phyloP scores from a whole-genome alignment of 352 stramenopile genomes.

The Lagenidium giganteum region DNA sequence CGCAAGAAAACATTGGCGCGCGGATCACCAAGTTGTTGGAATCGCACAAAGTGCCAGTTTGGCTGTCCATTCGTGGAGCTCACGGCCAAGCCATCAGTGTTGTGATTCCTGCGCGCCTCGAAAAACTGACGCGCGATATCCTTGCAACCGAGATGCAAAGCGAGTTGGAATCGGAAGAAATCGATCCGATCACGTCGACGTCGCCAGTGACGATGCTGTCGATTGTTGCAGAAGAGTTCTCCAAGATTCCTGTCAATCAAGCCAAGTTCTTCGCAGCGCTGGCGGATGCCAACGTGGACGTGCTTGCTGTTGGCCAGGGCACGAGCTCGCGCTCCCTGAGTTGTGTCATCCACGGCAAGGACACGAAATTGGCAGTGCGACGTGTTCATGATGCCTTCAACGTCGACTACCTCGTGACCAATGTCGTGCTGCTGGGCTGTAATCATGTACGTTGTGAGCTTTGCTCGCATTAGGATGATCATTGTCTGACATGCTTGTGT shows the following conservation, averaged over 20 bases:
- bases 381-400: conserved; percentile 81
- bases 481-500: conserved; percentile 1
- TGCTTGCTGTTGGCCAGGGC: conserved; percentile 72
- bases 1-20: conserved; percentile 68
- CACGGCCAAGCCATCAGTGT: conserved; percentile 78
- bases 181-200: conserved; percentile 60
- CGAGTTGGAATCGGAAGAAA: conserved; percentile 66
- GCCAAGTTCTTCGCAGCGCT: conserved; percentile 76
- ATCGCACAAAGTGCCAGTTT: conserved; percentile 57
- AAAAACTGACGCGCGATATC: conserved; percentile 26
- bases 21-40: conserved; percentile 72
- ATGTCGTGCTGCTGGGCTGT: conserved; percentile 66
- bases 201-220: conserved; percentile 83
- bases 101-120: conserved; percentile 41
- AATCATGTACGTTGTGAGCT: conserved; percentile 25
- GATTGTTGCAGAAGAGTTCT: conserved; percentile 73
- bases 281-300: conserved; percentile 57
- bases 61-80: conserved; percentile 76
- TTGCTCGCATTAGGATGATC: background rate
- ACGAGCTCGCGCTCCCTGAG: conserved; percentile 76
- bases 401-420: conserved; percentile 68
- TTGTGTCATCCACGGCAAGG: conserved; percentile 58
- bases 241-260: conserved; percentile 63
- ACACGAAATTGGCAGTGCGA: conserved; percentile 74
- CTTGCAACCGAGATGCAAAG: conserved; percentile 47